Conservation (phyloP, 2,329 filamentous ascomycete species). For the Fusarium musae region DNA sequence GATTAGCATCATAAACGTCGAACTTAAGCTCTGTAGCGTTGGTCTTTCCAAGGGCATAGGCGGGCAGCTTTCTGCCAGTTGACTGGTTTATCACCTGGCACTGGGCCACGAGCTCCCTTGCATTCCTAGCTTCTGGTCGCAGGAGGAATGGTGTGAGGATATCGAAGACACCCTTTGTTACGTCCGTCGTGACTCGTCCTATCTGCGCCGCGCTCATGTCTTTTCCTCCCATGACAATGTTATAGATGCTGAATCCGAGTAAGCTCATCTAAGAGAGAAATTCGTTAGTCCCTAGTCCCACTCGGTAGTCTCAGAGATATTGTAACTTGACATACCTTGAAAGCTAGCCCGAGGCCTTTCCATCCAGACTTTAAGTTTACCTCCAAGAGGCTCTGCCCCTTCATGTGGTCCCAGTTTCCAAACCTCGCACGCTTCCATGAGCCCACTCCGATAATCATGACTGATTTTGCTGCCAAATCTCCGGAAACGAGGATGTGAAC, state of each 20-base stretch:
- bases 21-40: background rate
- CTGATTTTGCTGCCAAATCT: background rate
- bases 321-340: background rate
- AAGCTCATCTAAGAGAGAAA: background rate
- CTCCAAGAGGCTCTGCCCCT: background rate
- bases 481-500: background rate
- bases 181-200: background rate
- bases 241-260: background rate
- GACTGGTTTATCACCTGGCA: background rate
- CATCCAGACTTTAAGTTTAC: background rate
- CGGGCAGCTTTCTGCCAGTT: background rate
- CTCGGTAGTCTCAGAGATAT: background rate
- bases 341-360: background rate
- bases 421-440: background rate
- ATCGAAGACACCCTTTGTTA: background rate
- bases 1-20: accelerated
- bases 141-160: background rate
- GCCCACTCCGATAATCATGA: background rate
- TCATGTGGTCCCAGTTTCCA: background rate
- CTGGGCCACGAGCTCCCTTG: background rate
- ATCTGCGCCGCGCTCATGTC: background rate
- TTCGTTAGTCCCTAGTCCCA: background rate
- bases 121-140: background rate
- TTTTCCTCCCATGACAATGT: background rate
- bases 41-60: background rate